Evolutionary conservation across 306 rosid genomes (phyloP).

Genomic region (Casuarina glauca): DNA sequence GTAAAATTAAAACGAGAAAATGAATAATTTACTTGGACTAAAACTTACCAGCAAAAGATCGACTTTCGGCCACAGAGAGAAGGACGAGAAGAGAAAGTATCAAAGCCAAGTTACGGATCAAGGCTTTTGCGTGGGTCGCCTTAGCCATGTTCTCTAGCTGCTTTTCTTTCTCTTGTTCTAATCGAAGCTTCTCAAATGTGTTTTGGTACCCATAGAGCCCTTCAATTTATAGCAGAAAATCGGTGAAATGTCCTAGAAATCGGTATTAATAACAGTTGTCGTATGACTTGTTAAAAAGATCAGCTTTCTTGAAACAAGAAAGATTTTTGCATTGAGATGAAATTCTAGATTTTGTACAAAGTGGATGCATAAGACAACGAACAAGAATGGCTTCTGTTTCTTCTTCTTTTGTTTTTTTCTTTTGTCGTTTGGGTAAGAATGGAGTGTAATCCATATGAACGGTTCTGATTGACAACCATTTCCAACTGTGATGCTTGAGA

Average conservation of each 20-base stretch:
- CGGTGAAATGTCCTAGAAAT: not conserved
- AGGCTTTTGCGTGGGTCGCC: not conserved
- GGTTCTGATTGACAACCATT: no score
- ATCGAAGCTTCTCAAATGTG: not conserved
- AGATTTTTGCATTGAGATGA: not conserved
- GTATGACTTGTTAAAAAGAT: not conserved
- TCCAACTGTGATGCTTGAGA: no score
- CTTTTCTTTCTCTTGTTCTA: not conserved
- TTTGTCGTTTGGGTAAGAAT: no score
- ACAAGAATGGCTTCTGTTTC: no score
- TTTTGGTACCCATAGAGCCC: not conserved
- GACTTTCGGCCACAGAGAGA: not conserved
- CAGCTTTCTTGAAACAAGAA: no score
- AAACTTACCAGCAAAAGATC: conserved; percentile 3
- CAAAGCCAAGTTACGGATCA: conserved; percentile 8
- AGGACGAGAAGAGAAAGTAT: conserved; percentile 26
- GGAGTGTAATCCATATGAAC: no score
- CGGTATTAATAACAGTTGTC: not conserved
- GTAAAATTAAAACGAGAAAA: no score
- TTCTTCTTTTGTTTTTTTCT: no score
- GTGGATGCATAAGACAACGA: no score
- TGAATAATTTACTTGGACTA: no score
- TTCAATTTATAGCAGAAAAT: conserved; percentile 6
- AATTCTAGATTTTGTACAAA: not conserved
- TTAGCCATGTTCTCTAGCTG: conserved; percentile 19